phyloP scores from a whole-genome alignment of 805 yeast genomes.

The Kodamaea hsintzibuensis region DNA sequence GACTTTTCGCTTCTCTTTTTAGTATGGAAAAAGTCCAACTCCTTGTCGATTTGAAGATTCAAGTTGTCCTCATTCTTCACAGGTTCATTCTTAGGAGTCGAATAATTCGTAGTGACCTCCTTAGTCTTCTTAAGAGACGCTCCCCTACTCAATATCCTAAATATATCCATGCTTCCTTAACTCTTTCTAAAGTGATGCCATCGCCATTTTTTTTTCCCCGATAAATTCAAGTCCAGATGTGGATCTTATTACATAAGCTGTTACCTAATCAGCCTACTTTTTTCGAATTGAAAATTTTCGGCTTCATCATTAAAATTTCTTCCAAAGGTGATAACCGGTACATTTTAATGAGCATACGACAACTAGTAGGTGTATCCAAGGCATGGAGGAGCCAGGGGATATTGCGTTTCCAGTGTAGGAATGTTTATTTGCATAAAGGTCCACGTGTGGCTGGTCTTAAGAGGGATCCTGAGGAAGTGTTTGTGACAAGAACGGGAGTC shows the following conservation, averaged over 20 bases:
- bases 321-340: slow-evolving; percentile 1
- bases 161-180: slow-evolving; percentile 70
- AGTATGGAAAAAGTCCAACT: slow-evolving; percentile 80
- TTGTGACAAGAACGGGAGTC: slow-evolving; percentile 32
- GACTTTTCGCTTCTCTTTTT: slow-evolving; percentile 40
- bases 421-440: slow-evolving; percentile 46
- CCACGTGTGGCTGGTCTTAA: slow-evolving; percentile 69
- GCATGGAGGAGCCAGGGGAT: slow-evolving; percentile 2
- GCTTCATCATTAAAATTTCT: slow-evolving; percentile 5
- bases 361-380: slow-evolving; percentile 10
- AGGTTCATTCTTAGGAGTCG: slow-evolving; percentile 27
- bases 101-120: slow-evolving; percentile 42
- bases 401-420: slow-evolving; percentile 17
- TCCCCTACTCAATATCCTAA: slow-evolving; percentile 81
- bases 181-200: slow-evolving; percentile 4
- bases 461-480: slow-evolving; percentile 62
- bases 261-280: neutral
- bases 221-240: neutral
- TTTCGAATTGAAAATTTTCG: slow-evolving; percentile 5
- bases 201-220: slow-evolving; percentile 8
- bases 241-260: slow-evolving; percentile 7
- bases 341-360: slow-evolving; percentile 16
- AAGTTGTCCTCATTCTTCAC: slow-evolving; percentile 38
- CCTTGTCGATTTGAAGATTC: slow-evolving; percentile 59
- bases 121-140: slow-evolving; percentile 70